Conservation (phyloP, 345 rosid genomes). For the Clausena lansium region DNA sequence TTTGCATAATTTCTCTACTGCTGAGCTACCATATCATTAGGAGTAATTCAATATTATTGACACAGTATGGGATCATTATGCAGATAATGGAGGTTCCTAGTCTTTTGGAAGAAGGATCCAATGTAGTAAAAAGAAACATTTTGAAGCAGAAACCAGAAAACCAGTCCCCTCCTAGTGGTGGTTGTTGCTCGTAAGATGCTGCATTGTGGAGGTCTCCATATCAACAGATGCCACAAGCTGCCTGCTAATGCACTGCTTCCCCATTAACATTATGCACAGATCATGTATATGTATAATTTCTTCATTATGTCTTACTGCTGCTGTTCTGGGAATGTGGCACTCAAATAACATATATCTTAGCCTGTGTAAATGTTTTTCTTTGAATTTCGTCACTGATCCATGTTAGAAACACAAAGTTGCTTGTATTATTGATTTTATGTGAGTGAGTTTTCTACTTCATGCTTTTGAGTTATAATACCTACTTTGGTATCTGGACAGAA, state of each 20-base stretch:
- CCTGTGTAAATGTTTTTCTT: constrained; percentile 16
- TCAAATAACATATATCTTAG: constrained; percentile 13
- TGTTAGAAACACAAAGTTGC: constrained; percentile 3
- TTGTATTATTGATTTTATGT: constrained; percentile 1
- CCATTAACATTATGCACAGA: constrained; percentile 1
- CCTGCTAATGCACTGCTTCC: not conserved
- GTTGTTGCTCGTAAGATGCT: constrained; percentile 52
- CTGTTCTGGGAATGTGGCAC: not conserved
- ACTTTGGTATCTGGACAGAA: not conserved
- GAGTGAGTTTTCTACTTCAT: constrained; percentile 8
- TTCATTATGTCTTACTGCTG: constrained; percentile 5
- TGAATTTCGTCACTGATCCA: not conserved
- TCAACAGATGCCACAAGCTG: not conserved
- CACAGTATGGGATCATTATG: not conserved
- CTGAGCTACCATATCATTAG: no score
- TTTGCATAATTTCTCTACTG: no score
- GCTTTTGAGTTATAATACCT: not conserved
- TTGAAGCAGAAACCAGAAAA: constrained; percentile 66
- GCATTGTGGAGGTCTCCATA: not conserved
- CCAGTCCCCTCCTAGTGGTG: constrained; percentile 29
- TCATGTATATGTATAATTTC: constrained; percentile 15
- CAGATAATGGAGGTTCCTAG: constrained; percentile 95
- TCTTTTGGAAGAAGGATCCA: constrained; percentile 90
- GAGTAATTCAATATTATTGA: no score
- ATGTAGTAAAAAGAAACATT: constrained; percentile 63